Evolutionary conservation across 1,284 basidiomycete species (phyloP).

Genomic region (Psilocybe mexicana): DNA sequence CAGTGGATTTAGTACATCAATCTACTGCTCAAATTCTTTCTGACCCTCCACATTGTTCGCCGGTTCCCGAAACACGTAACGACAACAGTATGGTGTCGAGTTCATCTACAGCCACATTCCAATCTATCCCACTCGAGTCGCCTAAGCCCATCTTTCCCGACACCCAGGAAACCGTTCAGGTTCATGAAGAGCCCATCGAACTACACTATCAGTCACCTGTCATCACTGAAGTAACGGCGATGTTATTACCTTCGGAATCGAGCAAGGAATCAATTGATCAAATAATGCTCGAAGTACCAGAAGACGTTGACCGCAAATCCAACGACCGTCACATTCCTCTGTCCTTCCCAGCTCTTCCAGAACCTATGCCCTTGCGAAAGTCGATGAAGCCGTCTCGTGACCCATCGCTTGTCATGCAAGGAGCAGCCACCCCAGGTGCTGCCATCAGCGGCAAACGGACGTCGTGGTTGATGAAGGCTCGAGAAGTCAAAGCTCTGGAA

Average conservation of each 20-base stretch:
- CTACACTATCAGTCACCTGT: neutral
- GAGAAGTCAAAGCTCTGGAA: slow-evolving; percentile 73
- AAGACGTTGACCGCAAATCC: slow-evolving; percentile 14
- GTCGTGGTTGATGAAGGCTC: slow-evolving; percentile 76
- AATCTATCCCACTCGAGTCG: slow-evolving; percentile 39
- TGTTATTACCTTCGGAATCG: neutral
- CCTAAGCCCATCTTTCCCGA: slow-evolving; percentile 14
- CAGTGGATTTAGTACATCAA: neutral
- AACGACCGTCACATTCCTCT: slow-evolving; percentile 16
- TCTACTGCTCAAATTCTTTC: neutral
- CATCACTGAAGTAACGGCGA: neutral
- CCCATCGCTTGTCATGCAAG: slow-evolving; percentile 34
- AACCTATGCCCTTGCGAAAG: slow-evolving; percentile 68
- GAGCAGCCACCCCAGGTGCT: slow-evolving; percentile 44
- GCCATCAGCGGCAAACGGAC: slow-evolving; percentile 57
- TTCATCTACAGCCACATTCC: slow-evolving; percentile 36
- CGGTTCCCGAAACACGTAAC: neutral
- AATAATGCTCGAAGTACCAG: slow-evolving; percentile 7
- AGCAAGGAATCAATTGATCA: slow-evolving; percentile 2
- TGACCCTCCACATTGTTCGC: neutral
- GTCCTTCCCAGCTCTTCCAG: slow-evolving; percentile 58
- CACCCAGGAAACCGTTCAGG: neutral
- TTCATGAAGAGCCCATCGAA: neutral
- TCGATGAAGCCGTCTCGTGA: slow-evolving; percentile 39
- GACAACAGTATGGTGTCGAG: slow-evolving; percentile 9